Evolutionary conservation across 441 rosid genomes (phyloP).

Genomic region (Biscutella auriculata): DNA sequence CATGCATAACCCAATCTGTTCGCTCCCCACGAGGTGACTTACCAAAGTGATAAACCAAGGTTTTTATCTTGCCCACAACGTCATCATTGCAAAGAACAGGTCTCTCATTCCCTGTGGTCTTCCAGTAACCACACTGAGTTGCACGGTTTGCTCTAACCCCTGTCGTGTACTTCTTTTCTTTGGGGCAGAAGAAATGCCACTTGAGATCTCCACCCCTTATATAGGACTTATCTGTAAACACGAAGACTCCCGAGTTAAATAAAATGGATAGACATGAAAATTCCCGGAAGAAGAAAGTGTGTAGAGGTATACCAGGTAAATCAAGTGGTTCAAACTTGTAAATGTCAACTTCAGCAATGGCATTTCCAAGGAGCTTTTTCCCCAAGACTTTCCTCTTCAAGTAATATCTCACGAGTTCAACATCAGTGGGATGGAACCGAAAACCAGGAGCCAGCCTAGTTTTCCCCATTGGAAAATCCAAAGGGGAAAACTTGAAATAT

Average conservation of each 20-base stretch:
- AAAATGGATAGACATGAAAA: background rate
- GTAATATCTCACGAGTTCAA: slow-evolving; percentile 48
- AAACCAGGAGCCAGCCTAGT: slow-evolving; percentile 46
- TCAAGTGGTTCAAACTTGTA: slow-evolving; percentile 57
- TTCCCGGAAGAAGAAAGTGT: background rate
- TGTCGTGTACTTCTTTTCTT: slow-evolving; percentile 43
- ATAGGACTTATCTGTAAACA: slow-evolving; percentile 23
- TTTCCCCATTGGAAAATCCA: slow-evolving; percentile 25
- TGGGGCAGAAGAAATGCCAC: slow-evolving; percentile 73
- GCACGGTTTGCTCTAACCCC: slow-evolving; percentile 48
- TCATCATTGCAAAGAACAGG: slow-evolving; percentile 27
- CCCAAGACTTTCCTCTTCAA: slow-evolving; percentile 57
- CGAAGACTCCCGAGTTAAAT: background rate
- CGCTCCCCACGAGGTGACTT: slow-evolving; percentile 44
- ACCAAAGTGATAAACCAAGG: slow-evolving; percentile 54
- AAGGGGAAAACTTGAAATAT: slow-evolving; percentile 22
- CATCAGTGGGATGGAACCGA: slow-evolving; percentile 76
- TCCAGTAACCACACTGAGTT: slow-evolving; percentile 64
- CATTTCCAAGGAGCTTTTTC: slow-evolving; percentile 27
- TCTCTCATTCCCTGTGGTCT: slow-evolving; percentile 66
- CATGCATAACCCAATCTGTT: slow-evolving; percentile 87
- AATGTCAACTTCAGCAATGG: slow-evolving; percentile 50
- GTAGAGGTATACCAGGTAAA: slow-evolving; percentile 24
- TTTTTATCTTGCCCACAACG: slow-evolving; percentile 50
- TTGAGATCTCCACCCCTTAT: slow-evolving; percentile 45